Conservation (phyloP, 495 filamentous ascomycete species). For the Penicillium maclennaniae region DNA sequence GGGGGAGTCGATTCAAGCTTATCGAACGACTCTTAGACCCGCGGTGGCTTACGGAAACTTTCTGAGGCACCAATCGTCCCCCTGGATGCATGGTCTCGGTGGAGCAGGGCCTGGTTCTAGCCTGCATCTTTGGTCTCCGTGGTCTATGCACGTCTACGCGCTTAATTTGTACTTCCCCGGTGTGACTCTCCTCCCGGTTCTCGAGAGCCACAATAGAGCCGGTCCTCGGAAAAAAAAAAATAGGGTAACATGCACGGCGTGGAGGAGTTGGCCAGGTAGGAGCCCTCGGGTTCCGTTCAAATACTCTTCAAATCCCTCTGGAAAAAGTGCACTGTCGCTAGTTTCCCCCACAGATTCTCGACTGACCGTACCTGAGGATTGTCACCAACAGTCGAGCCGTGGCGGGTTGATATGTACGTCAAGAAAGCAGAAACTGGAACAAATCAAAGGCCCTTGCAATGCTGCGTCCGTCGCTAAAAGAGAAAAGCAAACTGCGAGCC, state of each 20-base stretch:
- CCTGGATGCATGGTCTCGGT: conserved; percentile 1
- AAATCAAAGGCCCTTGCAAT: conserved; percentile 22
- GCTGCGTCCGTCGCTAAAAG: conserved; percentile 34
- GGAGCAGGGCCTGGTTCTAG: neutral
- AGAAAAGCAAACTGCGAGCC: conserved; percentile 8
- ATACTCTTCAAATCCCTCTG: conserved; percentile 9
- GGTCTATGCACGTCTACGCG: neutral
- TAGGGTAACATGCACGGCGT: neutral
- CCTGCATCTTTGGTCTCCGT: neutral
- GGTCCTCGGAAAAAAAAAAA: neutral
- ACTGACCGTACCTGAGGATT: neutral
- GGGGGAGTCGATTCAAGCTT: conserved; percentile 16
- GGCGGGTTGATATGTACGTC: conserved; percentile 24
- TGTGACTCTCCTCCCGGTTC: neutral
- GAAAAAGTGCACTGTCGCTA: conserved; percentile 10
- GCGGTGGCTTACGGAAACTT: conserved; percentile 25
- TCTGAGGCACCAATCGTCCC: conserved; percentile 14
- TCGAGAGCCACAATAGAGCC: neutral
- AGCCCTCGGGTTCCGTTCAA: conserved; percentile 14
- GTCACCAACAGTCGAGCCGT: neutral
- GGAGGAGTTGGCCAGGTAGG: conserved; percentile 7
- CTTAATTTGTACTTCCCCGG: neutral
- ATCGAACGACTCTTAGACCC: conserved; percentile 8
- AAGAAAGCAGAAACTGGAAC: conserved; percentile 10
- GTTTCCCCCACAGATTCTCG: neutral